Percentiles rank a stretch among this genome's conserved stretches.
phyloP scores from a whole-genome alignment of 202 grass and related monocot genomes.

The Panicum virgatum region DNA sequence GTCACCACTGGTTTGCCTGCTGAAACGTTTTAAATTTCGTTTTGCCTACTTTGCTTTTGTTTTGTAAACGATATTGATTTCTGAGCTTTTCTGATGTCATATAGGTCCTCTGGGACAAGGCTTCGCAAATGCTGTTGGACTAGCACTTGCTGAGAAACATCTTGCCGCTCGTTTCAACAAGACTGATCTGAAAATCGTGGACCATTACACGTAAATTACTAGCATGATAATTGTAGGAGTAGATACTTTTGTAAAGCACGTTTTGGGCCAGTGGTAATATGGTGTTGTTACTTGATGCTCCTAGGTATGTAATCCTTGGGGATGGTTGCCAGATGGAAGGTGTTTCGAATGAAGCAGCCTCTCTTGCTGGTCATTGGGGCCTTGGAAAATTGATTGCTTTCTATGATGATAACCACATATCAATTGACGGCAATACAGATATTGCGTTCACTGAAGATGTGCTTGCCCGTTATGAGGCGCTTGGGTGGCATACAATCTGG shows the following conservation, averaged over 20 bases:
- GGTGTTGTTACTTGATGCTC: background rate
- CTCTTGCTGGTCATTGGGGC: slow-evolving; percentile 77
- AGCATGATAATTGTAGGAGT: background rate
- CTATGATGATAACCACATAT: slow-evolving; percentile 90
- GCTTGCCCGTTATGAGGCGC: slow-evolving; percentile 56
- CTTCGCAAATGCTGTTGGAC: slow-evolving; percentile 72
- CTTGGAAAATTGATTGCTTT: slow-evolving; percentile 84
- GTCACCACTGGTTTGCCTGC: slow-evolving; percentile 60
- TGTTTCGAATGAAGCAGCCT: slow-evolving; percentile 63
- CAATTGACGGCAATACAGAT: slow-evolving; percentile 69
- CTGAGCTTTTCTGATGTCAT: slow-evolving; percentile 17
- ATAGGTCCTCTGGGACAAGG: slow-evolving; percentile 74
- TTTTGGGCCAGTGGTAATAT: background rate
- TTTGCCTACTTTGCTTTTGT: background rate
- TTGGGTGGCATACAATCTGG: slow-evolving; percentile 83
- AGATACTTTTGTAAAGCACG: no score
- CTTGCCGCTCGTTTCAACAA: slow-evolving; percentile 80
- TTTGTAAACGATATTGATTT: background rate
- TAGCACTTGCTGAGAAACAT: slow-evolving; percentile 76
- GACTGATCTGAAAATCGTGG: slow-evolving; percentile 50
- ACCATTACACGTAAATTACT: slow-evolving; percentile 70
- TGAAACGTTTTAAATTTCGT: background rate
- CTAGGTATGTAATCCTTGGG: slow-evolving; percentile 68
- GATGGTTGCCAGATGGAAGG: slow-evolving; percentile 89
- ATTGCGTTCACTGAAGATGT: slow-evolving; percentile 85